A percentile compares a stretch with the other conserved stretches of the same genome.
Evolutionary conservation across 116 monocot genomes (phyloP).

Genomic region (Zostera marina): DNA sequence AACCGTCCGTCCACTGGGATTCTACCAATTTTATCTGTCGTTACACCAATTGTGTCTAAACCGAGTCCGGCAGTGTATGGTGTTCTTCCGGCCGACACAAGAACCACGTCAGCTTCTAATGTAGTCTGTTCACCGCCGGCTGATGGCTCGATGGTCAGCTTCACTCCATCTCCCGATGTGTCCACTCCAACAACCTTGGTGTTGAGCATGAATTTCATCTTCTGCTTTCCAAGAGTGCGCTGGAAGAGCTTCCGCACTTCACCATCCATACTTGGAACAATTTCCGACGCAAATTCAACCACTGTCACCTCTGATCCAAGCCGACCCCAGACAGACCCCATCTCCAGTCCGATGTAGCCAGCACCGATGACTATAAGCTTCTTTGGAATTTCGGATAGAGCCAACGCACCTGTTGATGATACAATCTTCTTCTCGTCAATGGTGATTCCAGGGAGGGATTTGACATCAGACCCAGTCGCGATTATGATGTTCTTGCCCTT

Average conservation of each 20-base stretch:
- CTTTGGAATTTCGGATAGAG: slow-evolving; percentile 54
- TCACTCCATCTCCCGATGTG: slow-evolving; percentile 41
- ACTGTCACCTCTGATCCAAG: slow-evolving; percentile 95
- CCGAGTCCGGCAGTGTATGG: slow-evolving; percentile 52
- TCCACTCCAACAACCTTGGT: slow-evolving; percentile 55
- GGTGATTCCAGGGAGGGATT: slow-evolving; percentile 66
- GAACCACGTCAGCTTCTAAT: slow-evolving; percentile 50
- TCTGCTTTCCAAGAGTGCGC: slow-evolving; percentile 85
- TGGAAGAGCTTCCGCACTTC: slow-evolving; percentile 85
- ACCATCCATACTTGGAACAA: slow-evolving; percentile 76
- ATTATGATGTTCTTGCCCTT: slow-evolving; percentile 86
- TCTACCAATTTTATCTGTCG: slow-evolving; percentile 51
- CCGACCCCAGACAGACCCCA: slow-evolving; percentile 94
- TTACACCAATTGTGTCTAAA: slow-evolving; percentile 39
- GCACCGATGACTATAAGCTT: slow-evolving; percentile 90
- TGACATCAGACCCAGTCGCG: slow-evolving; percentile 95
- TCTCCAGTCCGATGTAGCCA: slow-evolving; percentile 93
- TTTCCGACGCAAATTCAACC: slow-evolving; percentile 71
- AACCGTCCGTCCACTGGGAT: slow-evolving; percentile 39
- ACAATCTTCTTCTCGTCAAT: slow-evolving; percentile 96
- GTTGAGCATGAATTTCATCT: slow-evolving; percentile 88
- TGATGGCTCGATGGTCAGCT: slow-evolving; percentile 47
- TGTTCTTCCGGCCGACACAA: slow-evolving; percentile 41
- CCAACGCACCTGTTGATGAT: slow-evolving; percentile 80
- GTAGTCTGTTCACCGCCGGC: slow-evolving; percentile 48